A percentile compares a stretch with the other conserved stretches of the same genome.
Evolutionary conservation across 2,329 filamentous ascomycete genomes (phyloP).

Genomic region (Triangularia setosa): DNA sequence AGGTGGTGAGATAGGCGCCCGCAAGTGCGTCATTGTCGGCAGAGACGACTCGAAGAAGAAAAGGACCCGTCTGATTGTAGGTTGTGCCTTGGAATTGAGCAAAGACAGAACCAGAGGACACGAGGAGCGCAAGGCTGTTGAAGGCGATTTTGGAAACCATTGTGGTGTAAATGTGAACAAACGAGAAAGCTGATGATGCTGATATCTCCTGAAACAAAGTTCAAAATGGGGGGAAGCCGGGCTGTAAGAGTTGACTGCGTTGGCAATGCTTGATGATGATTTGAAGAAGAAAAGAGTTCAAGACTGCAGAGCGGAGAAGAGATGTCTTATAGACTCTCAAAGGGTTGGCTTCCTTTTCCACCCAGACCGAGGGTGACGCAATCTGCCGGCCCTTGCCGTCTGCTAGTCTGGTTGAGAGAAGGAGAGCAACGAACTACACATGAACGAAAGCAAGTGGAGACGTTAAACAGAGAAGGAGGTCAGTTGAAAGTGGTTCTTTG

Average conservation of each 20-base stretch:
- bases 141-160: slow-evolving; percentile 5
- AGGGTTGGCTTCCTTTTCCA: background rate
- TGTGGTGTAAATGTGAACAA: background rate
- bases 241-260: background rate
- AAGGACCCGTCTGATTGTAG: slow-evolving; percentile 5
- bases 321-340: background rate
- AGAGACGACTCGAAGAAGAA: background rate
- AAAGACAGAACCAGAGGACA: background rate
- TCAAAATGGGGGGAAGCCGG: background rate
- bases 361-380: background rate
- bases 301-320: background rate
- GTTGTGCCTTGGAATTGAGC: background rate
- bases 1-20: background rate
- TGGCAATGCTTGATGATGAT: slow-evolving; percentile 4
- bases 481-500: background rate
- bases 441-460: background rate
- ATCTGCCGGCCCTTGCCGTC: background rate
- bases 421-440: background rate
- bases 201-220: slow-evolving; percentile 1
- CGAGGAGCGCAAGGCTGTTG: background rate
- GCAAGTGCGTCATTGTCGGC: background rate
- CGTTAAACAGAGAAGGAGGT: background rate
- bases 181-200: slow-evolving; percentile 5
- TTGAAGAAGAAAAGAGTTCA: background rate
- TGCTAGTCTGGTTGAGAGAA: background rate